These are phyloP conservation scores for Thielaviopsis musarum DNA, from an alignment of 2,329 filamentous ascomycete genomes.

Conservation along the genomic window DNA sequence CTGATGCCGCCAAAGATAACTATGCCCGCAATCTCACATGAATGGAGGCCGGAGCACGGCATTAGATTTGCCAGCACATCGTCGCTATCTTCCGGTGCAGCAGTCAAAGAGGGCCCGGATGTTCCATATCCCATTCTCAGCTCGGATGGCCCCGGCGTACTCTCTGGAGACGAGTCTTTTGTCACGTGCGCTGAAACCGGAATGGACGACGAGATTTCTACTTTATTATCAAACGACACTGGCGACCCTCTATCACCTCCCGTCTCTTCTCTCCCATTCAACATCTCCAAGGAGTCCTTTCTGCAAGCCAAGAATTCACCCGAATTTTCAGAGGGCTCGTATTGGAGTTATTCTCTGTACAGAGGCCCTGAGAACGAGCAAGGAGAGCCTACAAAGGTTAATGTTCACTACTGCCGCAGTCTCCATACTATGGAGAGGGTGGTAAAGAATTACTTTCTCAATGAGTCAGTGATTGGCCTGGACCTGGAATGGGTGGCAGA, in stretches of 20 bases:
- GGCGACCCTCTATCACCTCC: conserved; percentile 19
- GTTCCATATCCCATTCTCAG: neutral
- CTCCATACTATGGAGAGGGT: conserved; percentile 50
- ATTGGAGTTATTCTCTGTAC: conserved; percentile 56
- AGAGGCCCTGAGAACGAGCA: conserved; percentile 26
- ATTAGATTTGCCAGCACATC: conserved; percentile 4
- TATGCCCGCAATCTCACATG: neutral
- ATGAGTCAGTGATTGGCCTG: conserved; percentile 62
- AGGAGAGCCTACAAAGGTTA: conserved; percentile 34
- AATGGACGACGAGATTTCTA: neutral
- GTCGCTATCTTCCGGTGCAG: neutral
- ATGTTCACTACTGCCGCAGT: conserved; percentile 62
- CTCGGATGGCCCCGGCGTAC: neutral
- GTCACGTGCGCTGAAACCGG: neutral
- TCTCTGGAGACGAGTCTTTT: neutral
- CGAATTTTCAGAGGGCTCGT: conserved; percentile 31
- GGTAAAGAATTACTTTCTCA: conserved; percentile 42
- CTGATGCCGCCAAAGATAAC: neutral
- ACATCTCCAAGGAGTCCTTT: conserved; percentile 30
- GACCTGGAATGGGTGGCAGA: conserved; percentile 69
- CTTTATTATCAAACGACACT: neutral
- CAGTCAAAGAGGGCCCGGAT: neutral
- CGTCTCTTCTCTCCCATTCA: conserved; percentile 25
- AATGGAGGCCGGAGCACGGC: conserved; percentile 3
- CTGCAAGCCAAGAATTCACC: conserved; percentile 30